phyloP scores from a whole-genome alignment of 306 rosid genomes.

The Lotus japonicus region DNA sequence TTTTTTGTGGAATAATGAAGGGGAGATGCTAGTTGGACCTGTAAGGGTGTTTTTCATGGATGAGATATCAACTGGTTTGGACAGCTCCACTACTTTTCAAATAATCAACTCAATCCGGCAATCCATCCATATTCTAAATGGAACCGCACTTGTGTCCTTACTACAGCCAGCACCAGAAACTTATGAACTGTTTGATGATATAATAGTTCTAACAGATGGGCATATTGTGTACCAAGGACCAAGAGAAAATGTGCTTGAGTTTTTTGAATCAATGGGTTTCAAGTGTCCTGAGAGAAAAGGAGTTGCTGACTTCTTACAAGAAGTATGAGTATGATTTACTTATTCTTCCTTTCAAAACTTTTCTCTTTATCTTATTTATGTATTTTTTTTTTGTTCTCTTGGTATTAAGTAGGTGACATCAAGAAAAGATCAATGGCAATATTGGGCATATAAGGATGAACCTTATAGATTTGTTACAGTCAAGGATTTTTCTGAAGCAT shows the following conservation, averaged over 20 bases:
- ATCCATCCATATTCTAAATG: slow-evolving; percentile 58
- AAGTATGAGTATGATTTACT: slow-evolving; percentile 12
- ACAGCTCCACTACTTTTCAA: slow-evolving; percentile 84
- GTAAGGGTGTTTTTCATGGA: slow-evolving; percentile 70
- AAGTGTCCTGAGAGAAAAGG: slow-evolving; percentile 84
- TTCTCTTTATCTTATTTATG: not conserved
- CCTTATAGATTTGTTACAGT: slow-evolving; percentile 58
- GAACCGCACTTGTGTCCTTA: slow-evolving; percentile 54
- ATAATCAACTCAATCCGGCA: slow-evolving; percentile 60
- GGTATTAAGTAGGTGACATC: slow-evolving; percentile 30
- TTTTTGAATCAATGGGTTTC: slow-evolving; percentile 45
- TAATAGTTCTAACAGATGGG: slow-evolving; percentile 57
- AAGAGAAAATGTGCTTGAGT: slow-evolving; percentile 45
- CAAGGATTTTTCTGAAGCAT: slow-evolving; percentile 55
- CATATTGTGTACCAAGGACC: slow-evolving; percentile 77
- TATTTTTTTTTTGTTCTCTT: not conserved
- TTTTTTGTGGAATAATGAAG: slow-evolving; percentile 18
- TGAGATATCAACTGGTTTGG: slow-evolving; percentile 81
- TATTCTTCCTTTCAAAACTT: not conserved
- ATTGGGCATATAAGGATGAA: slow-evolving; percentile 59
- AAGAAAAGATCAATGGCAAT: slow-evolving; percentile 71
- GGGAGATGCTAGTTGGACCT: slow-evolving; percentile 88
- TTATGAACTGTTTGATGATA: slow-evolving; percentile 45
- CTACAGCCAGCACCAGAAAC: slow-evolving; percentile 56
- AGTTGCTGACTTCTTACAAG: slow-evolving; percentile 52